Conservation (phyloP, 139 green algal species). For the Chlamydomonas urium region DNA sequence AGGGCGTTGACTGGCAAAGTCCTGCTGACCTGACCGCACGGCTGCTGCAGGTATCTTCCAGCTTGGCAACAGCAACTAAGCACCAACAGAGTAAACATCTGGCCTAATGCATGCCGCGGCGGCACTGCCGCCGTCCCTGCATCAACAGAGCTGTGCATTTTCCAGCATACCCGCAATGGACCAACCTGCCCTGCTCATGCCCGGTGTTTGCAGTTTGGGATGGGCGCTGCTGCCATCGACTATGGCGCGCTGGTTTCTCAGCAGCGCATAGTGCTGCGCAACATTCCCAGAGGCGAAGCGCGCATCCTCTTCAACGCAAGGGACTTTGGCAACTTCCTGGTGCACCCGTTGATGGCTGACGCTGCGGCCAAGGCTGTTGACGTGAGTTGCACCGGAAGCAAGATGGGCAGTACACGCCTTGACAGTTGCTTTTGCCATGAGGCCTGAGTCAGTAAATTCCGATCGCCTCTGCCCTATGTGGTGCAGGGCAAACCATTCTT, state of each 20-base stretch:
- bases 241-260: background rate
- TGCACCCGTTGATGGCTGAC: background rate
- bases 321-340: slow-evolving; percentile 11
- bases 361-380: background rate
- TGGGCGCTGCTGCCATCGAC: background rate
- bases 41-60: background rate
- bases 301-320: background rate
- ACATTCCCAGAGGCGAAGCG: background rate
- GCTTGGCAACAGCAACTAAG: background rate
- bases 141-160: background rate
- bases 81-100: background rate
- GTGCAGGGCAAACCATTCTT: background rate
- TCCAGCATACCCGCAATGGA: background rate
- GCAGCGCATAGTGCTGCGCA: background rate
- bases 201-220: background rate
- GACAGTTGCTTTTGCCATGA: too few relatives aligned
- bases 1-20: slow-evolving; percentile 1
- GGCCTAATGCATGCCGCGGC: background rate
- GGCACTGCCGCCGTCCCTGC: background rate
- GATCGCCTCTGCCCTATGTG: too few relatives aligned
- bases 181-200: background rate
- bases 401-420: too few relatives aligned
- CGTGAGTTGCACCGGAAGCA: too few relatives aligned
- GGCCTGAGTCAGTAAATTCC: too few relatives aligned
- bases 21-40: slow-evolving; percentile 2